Conservation (phyloP, 1,284 basidiomycete genomes). For the Pseudozyma thailandica region DNA sequence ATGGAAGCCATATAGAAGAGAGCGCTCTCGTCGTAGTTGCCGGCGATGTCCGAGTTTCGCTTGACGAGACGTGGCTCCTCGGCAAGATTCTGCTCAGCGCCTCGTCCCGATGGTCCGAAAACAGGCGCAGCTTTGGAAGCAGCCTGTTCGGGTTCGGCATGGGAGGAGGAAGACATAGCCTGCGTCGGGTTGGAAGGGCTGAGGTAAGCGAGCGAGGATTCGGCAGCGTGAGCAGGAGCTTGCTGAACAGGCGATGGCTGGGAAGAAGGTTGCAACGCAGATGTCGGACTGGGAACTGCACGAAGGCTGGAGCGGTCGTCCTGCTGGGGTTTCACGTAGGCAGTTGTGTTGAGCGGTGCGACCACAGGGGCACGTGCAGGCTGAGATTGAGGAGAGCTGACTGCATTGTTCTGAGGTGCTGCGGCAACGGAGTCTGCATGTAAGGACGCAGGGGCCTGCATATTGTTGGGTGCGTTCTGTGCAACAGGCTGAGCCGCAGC, state of each 20-base stretch:
- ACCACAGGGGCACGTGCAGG: slow-evolving; percentile 16
- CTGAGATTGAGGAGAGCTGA: slow-evolving; percentile 5
- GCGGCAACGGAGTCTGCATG: slow-evolving; percentile 16
- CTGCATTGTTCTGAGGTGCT: slow-evolving; percentile 16
- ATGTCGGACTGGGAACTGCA: slow-evolving; percentile 1
- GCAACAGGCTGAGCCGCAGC: slow-evolving; percentile 3
- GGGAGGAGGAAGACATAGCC: slow-evolving; percentile 12
- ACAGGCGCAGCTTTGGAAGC: slow-evolving; percentile 14
- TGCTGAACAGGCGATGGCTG: not conserved
- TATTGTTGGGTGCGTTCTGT: slow-evolving; percentile 3
- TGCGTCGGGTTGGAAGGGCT: slow-evolving; percentile 10
- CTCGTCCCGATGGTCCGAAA: slow-evolving; percentile 47
- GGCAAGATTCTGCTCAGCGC: slow-evolving; percentile 24
- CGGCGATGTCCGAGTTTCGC: slow-evolving; percentile 33
- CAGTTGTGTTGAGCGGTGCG: slow-evolving; percentile 2
- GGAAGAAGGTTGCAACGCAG: slow-evolving; percentile 8
- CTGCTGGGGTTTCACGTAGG: slow-evolving; percentile 6
- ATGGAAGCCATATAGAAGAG: slow-evolving; percentile 62
- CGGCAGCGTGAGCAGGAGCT: slow-evolving; percentile 3
- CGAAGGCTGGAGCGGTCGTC: slow-evolving; percentile 13
- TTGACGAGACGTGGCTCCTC: slow-evolving; percentile 29
- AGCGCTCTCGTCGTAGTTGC: slow-evolving; percentile 60
- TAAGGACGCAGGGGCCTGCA: slow-evolving; percentile 10
- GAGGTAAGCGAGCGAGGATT: slow-evolving; percentile 37
- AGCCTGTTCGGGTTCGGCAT: slow-evolving; percentile 7